A percentile compares a stretch with the other conserved stretches of the same genome.
phyloP scores from a whole-genome alignment of 345 rosid species.

The Alliaria petiolata region DNA sequence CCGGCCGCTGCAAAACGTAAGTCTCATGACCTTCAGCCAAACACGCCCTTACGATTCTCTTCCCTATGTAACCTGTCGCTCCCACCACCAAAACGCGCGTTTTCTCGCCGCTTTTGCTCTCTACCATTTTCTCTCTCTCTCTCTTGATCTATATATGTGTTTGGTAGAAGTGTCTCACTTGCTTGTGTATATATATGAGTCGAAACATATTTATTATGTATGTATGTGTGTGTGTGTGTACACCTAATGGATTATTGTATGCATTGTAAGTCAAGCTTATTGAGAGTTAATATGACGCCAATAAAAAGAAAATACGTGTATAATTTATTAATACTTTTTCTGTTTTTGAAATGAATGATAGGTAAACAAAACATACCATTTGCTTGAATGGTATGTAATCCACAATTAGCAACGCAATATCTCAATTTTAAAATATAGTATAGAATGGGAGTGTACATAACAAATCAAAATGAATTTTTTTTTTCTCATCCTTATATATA shows the following conservation, averaged over 20 bases:
- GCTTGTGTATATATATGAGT: neutral
- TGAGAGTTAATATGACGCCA: neutral
- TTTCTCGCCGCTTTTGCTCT: constrained; percentile 16
- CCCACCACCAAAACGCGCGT: constrained; percentile 60
- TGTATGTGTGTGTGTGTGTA: neutral
- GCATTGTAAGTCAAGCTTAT: constrained; percentile 29
- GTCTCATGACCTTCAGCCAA: constrained; percentile 63
- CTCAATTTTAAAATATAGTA: neutral
- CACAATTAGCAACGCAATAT: neutral
- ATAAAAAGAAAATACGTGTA: neutral
- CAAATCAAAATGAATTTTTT: too few species aligned
- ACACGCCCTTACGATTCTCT: constrained; percentile 72
- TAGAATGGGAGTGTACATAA: too few species aligned
- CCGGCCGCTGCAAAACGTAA: constrained; percentile 52
- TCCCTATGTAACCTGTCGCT: constrained; percentile 80
- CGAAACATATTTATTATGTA: neutral
- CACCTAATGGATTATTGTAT: constrained; percentile 26
- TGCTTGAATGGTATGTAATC: neutral
- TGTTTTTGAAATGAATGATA: neutral
- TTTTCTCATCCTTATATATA: too few species aligned
- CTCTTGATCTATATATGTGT: neutral
- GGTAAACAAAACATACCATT: neutral
- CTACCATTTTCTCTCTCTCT: constrained; percentile 8
- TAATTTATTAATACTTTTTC: neutral
- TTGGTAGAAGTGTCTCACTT: neutral